A percentile compares a stretch with the other conserved stretches of the same genome.
These are phyloP conservation scores for Porcisia deanei DNA, from an alignment of 208 protist species.

Conservation along the genomic window DNA sequence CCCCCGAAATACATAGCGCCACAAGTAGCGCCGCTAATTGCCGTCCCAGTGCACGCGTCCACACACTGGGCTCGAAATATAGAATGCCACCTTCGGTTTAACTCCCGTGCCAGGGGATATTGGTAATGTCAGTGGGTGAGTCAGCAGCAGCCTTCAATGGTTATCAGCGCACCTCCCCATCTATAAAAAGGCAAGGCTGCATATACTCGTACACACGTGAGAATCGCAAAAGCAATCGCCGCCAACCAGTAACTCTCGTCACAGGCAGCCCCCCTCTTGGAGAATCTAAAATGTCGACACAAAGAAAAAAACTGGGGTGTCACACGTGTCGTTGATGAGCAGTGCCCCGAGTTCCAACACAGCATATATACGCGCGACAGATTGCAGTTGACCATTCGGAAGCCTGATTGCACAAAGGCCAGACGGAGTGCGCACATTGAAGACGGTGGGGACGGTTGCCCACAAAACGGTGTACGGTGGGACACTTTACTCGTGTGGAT, in stretches of 20 bases:
- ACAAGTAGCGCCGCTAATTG: constrained; percentile 1
- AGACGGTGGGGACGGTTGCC: constrained; percentile 13
- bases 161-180: neutral
- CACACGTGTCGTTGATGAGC: neutral
- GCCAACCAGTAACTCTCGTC: constrained; percentile 12
- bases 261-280: constrained; percentile 19
- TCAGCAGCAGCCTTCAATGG: neutral
- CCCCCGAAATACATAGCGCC: neutral
- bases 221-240: neutral
- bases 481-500: constrained; percentile 20
- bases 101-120: neutral
- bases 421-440: constrained; percentile 23
- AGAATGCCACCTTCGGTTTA: neutral
- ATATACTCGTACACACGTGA: neutral
- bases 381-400: constrained; percentile 14
- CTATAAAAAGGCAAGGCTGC: neutral
- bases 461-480: constrained; percentile 7
- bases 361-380: neutral
- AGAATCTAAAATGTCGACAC: neutral
- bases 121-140: neutral
- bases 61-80: neutral
- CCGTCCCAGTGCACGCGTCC: neutral
- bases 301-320: neutral
- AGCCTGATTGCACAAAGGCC: constrained; percentile 28
- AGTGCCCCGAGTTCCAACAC: neutral